Base-by-base conservation (phyloP, 345 rosid species). In the Rhizophora apiculata region DNA sequence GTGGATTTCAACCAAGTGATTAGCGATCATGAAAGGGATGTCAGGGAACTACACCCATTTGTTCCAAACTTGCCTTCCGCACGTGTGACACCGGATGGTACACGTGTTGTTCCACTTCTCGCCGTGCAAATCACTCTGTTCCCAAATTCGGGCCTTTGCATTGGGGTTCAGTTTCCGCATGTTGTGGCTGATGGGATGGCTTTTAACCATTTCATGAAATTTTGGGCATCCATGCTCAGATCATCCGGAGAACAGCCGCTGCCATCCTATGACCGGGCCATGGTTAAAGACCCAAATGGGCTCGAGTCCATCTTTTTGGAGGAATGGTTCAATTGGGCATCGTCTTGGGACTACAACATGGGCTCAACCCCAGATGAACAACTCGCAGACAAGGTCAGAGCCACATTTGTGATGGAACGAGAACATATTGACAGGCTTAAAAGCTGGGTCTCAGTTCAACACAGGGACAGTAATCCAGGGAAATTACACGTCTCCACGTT, bases 111-210 rank as follows among this genome's bases (percentile, higher is more conserved):
- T 4, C 71, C 82, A 27, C 29, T 83, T 19, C 26, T 79, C 21
- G 76, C 80, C 8, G 3, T 83, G 8, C 87, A 83, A 61, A 46
- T 81, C 24, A 80, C 85, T 1, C 8, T 83, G 21, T 86, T 82
- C 62, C 83, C 89, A 0, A 68, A 72, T 53, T 19, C 67, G 3
- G 89, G 88, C 1, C 18, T 86, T 2, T 70, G 80, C 48, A 24
- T 79, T 19, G 84, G 85, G 2, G 54, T 68, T 4, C 36, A 37
- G 7, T 83, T 55, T 24, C 18, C 2, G 61, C 84, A 86, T 64
- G 78, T 53, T 37, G 82, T 48, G 10, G 82, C 70, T 2, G 87
- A 86, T 61, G 87, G 89, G 36, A 74, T 55, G 63, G 49, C 82
- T 0, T 39, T 83, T 62, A 68, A 21, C 48, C 78, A 76, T 60